phyloP scores from a whole-genome alignment of 768 basidiomycete genomes.

The Rhizopogon vulgaris region DNA sequence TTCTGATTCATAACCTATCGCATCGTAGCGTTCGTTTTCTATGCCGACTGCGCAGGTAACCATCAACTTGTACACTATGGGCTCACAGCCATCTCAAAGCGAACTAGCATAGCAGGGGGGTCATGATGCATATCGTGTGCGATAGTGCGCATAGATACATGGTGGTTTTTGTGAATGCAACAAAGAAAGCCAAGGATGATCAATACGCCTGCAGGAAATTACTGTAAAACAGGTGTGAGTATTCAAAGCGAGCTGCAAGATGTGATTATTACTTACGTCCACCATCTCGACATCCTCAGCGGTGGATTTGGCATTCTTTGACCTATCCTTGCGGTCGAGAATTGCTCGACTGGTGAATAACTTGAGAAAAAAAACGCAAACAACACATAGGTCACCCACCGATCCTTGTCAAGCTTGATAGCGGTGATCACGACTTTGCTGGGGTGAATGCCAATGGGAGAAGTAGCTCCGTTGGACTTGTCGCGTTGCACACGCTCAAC shows the following conservation, averaged over 20 bases:
- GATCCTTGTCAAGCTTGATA: slow-evolving; percentile 91
- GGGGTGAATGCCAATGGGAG: slow-evolving; percentile 92
- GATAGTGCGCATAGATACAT: slow-evolving; percentile 59
- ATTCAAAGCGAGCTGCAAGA: slow-evolving; percentile 10
- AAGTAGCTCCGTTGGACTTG: slow-evolving; percentile 93
- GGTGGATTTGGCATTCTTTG: slow-evolving; percentile 44
- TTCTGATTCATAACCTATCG: slow-evolving; percentile 46
- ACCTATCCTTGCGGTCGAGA: slow-evolving; percentile 79
- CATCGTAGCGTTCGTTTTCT: slow-evolving; percentile 1
- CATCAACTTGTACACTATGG: not conserved
- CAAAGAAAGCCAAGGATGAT: slow-evolving; percentile 8
- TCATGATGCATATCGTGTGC: slow-evolving; percentile 55
- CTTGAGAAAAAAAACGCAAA: not conserved
- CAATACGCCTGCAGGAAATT: slow-evolving; percentile 17
- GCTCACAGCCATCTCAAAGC: not conserved
- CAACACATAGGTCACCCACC: slow-evolving; percentile 33
- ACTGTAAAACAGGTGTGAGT: slow-evolving; percentile 24
- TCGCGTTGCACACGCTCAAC: slow-evolving; percentile 97
- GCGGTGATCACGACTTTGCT: slow-evolving; percentile 93
- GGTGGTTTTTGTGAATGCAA: slow-evolving; percentile 40
- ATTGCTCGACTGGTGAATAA: slow-evolving; percentile 63
- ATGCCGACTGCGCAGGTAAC: not conserved
- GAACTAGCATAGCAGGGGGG: slow-evolving; percentile 6
- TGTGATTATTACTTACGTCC: slow-evolving; percentile 49
- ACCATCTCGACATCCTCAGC: slow-evolving; percentile 70